These are phyloP conservation scores for Candida rishiriensis DNA, from an alignment of 805 yeast species.

Conservation along the genomic window DNA sequence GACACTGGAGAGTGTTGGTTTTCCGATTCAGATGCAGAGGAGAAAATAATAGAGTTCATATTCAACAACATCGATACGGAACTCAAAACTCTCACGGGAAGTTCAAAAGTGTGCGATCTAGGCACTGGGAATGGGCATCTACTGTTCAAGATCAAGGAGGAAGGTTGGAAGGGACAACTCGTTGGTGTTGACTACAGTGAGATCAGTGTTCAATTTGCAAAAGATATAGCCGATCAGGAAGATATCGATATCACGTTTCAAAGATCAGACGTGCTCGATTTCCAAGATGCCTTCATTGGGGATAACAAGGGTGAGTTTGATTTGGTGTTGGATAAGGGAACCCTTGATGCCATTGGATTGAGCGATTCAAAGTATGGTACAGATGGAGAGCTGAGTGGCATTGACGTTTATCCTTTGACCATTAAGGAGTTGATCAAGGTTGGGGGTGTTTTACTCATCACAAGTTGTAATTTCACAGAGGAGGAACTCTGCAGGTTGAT, in stretches of 20 bases:
- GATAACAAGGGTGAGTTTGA: conserved; percentile 45
- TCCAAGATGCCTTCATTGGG: conserved; percentile 31
- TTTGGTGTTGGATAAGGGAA: conserved; percentile 87
- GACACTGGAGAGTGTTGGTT: conserved; percentile 98
- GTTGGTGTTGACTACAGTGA: conserved; percentile 86
- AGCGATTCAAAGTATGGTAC: conserved; percentile 53
- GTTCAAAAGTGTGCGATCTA: conserved; percentile 58
- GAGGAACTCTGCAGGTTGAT: conserved; percentile 60
- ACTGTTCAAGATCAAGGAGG: conserved; percentile 62
- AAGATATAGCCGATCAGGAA: conserved; percentile 44
- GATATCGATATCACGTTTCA: conserved; percentile 43
- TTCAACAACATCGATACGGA: conserved; percentile 40
- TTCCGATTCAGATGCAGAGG: conserved; percentile 90
- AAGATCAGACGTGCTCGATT: conserved; percentile 64
- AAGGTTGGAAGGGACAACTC: conserved; percentile 53
- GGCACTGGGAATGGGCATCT: conserved; percentile 98
- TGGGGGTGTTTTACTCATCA: conserved; percentile 65
- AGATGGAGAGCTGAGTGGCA: conserved; percentile 41
- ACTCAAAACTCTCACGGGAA: conserved; percentile 22
- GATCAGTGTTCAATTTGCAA: conserved; percentile 74
- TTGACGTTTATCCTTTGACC: conserved; percentile 58
- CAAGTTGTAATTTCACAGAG: conserved; percentile 93
- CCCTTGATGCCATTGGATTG: conserved; percentile 93
- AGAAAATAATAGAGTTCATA: conserved; percentile 71
- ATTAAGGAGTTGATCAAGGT: conserved; percentile 52